Evolutionary conservation across 2,329 filamentous ascomycete genomes (phyloP).

Genomic region (Ceratocystis huliohia): DNA sequence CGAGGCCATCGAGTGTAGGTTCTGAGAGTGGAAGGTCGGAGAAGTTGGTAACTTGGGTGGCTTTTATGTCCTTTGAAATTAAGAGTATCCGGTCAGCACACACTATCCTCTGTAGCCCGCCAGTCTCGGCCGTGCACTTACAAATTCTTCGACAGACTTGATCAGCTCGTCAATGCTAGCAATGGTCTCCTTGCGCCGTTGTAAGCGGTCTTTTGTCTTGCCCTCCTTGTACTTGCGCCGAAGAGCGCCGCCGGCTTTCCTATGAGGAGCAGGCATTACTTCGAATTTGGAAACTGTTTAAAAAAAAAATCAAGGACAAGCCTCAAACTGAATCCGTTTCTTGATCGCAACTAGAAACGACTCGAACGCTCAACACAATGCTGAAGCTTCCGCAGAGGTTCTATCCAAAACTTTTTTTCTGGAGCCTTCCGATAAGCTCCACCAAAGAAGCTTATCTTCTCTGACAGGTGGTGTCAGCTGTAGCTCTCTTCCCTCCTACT

Average conservation of each 20-base stretch:
- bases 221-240: slow-evolving; percentile 21
- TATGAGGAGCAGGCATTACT: slow-evolving; percentile 15
- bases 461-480: not conserved
- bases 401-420: slow-evolving; percentile 19
- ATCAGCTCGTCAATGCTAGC: slow-evolving; percentile 32
- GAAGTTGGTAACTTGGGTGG: slow-evolving; percentile 53
- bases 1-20: slow-evolving; percentile 64
- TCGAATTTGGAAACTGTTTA: not conserved
- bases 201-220: slow-evolving; percentile 21
- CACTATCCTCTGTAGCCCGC: not conserved
- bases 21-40: slow-evolving; percentile 74
- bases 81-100: not conserved
- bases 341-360: not conserved
- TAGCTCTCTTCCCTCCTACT: not conserved
- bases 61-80: slow-evolving; percentile 44
- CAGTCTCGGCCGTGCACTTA: slow-evolving; percentile 24
- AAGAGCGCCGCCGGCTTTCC: slow-evolving; percentile 11
- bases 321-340: not conserved
- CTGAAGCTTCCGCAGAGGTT: not conserved
- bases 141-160: slow-evolving; percentile 32
- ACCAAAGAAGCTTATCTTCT: slow-evolving; percentile 13
- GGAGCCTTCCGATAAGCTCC: slow-evolving; percentile 19
- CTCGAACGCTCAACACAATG: not conserved
- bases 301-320: not conserved
- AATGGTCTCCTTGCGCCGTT: slow-evolving; percentile 31